Evolutionary conservation across 2,329 filamentous ascomycete genomes (phyloP).

Genomic region (Biscogniauxia marginata): DNA sequence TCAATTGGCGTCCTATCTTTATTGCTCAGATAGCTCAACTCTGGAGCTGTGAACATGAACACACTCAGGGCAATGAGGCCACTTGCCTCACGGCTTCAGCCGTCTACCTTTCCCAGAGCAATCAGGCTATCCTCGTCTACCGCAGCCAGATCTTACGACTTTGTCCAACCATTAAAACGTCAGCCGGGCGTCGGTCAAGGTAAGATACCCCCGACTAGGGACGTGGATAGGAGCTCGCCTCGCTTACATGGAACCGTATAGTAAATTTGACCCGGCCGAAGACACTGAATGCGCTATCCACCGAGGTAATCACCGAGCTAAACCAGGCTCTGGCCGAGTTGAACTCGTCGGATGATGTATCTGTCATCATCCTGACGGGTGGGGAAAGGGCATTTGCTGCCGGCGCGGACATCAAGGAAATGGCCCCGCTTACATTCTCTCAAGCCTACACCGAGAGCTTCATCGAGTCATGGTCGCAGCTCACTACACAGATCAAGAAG

Average conservation of each 20-base stretch:
- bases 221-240: not conserved
- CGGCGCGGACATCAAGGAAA: constrained; percentile 98
- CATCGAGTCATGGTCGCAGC: constrained; percentile 89
- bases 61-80: constrained; percentile 59
- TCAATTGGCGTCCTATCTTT: not conserved
- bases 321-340: constrained; percentile 73
- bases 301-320: constrained; percentile 85
- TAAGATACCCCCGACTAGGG: constrained; percentile 35
- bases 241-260: constrained; percentile 37
- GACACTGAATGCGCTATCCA: constrained; percentile 90
- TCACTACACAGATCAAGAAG: constrained; percentile 84
- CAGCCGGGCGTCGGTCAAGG: constrained; percentile 88
- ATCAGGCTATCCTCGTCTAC: constrained; percentile 52
- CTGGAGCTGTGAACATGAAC: constrained; percentile 41
- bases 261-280: constrained; percentile 93
- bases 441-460: constrained; percentile 87
- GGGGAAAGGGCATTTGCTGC: constrained; percentile 90
- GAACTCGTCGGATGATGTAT: constrained; percentile 67
- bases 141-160: constrained; percentile 62
- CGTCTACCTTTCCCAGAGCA: constrained; percentile 55
- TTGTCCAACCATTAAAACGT: constrained; percentile 77
- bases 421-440: constrained; percentile 88
- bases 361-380: constrained; percentile 82
- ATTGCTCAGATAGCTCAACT: constrained; percentile 5
- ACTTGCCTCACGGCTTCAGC: constrained; percentile 58